phyloP scores from a whole-genome alignment of 345 rosid genomes.

The Physaria fendleri region DNA sequence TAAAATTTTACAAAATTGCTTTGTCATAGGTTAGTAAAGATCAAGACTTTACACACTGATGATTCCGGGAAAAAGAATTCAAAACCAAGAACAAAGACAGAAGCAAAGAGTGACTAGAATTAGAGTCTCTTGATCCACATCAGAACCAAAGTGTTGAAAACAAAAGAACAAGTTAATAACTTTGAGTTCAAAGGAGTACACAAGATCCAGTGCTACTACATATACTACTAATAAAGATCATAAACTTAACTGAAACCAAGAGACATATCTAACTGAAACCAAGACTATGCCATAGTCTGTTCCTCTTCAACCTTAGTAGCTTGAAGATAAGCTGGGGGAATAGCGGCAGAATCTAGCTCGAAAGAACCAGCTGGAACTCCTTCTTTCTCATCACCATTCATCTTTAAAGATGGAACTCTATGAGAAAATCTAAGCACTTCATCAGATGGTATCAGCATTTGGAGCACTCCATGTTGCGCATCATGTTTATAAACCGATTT shows the following conservation, averaged over 20 bases:
- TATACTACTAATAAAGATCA: not conserved
- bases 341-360: constrained; percentile 70
- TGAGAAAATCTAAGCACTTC: constrained; percentile 69
- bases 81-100: not conserved
- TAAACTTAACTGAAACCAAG: not conserved
- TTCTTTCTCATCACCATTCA: constrained; percentile 57
- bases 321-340: constrained; percentile 31
- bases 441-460: constrained; percentile 20
- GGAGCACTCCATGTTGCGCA: constrained; percentile 10
- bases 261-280: not conserved
- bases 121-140: constrained; percentile 13
- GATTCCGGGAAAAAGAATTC: not conserved
- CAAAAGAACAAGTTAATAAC: not conserved
- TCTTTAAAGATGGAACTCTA: constrained; percentile 46
- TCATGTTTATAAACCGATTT: constrained; percentile 45
- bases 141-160: not conserved
- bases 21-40: not conserved
- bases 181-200: not conserved
- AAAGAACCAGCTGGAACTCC: constrained; percentile 62
- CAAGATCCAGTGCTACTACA: not conserved
- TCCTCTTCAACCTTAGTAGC: not conserved
- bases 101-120: not conserved
- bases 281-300: not conserved
- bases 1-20: no score
- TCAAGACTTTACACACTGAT: not conserved